phyloP scores from a whole-genome alignment of 2,329 filamentous ascomycete species.

The Pseudocercospora fijiensis region DNA sequence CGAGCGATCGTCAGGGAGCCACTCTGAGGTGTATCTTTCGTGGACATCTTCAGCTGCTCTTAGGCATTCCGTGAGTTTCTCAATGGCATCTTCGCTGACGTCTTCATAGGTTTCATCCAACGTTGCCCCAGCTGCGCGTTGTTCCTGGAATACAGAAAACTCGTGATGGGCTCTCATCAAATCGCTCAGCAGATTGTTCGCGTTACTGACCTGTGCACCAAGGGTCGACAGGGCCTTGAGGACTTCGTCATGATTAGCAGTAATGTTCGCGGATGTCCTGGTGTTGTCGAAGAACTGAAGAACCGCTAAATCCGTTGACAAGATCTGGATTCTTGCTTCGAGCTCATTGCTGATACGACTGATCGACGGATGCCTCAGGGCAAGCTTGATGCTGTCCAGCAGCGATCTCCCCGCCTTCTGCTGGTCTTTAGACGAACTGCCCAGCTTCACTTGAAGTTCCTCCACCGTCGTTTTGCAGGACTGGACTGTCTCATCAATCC shows the following conservation, averaged over 20 bases:
- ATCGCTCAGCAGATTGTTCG: conserved; percentile 13
- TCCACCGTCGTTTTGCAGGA: conserved; percentile 15
- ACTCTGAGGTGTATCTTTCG: conserved; percentile 24
- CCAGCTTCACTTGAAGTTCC: conserved; percentile 15
- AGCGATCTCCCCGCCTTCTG: conserved; percentile 5
- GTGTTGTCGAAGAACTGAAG: conserved; percentile 27
- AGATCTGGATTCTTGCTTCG: conserved; percentile 24
- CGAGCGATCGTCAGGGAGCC: conserved; percentile 23
- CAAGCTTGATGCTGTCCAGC: conserved; percentile 17
- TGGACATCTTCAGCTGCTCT: conserved; percentile 23
- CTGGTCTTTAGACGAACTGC: not conserved
- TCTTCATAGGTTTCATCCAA: not conserved
- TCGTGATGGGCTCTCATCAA: conserved; percentile 6
- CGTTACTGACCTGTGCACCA: conserved; percentile 11
- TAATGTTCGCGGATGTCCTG: conserved; percentile 13
- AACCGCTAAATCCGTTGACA: conserved; percentile 24
- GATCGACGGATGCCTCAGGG: conserved; percentile 21
- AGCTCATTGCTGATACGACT: conserved; percentile 24
- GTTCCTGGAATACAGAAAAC: not conserved
- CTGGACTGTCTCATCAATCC: conserved; percentile 16
- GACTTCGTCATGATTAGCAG: conserved; percentile 18
- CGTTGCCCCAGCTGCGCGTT: not conserved
- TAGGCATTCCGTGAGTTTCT: conserved; percentile 18
- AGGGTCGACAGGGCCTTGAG: conserved; percentile 14
- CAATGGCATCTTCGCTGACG: conserved; percentile 16